A percentile compares a stretch with the other conserved stretches of the same genome.
Conservation (phyloP, 805 yeast genomes). For the Candida ulmi region DNA sequence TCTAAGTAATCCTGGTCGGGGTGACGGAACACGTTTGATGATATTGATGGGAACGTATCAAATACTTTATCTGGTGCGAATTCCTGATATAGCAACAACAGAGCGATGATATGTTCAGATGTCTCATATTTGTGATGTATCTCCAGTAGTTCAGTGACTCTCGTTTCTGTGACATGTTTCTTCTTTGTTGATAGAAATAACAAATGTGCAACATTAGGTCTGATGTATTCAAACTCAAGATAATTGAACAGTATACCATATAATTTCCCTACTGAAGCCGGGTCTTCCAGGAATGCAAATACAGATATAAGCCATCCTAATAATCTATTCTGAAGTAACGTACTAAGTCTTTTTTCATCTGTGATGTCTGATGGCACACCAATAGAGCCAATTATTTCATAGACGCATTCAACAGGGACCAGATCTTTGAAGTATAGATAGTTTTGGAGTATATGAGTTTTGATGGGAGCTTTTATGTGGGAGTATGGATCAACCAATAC, state of each 20-base stretch:
- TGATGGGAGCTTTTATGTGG: neutral
- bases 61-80: constrained; percentile 19
- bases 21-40: constrained; percentile 21
- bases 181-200: constrained; percentile 27
- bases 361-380: constrained; percentile 23
- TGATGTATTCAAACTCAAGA: constrained; percentile 30
- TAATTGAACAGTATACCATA: constrained; percentile 28
- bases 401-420: constrained; percentile 20
- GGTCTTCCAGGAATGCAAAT: constrained; percentile 18
- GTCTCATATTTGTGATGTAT: constrained; percentile 16
- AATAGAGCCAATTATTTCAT: constrained; percentile 23
- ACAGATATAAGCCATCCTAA: constrained; percentile 31
- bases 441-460: constrained; percentile 19
- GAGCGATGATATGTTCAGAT: constrained; percentile 16
- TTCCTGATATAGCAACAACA: constrained; percentile 19
- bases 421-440: constrained; percentile 25
- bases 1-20: constrained; percentile 12
- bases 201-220: constrained; percentile 28
- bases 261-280: constrained; percentile 10
- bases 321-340: constrained; percentile 22
- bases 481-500: constrained; percentile 7
- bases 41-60: constrained; percentile 20
- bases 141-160: constrained; percentile 20
- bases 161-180: constrained; percentile 25
- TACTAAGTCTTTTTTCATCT: constrained; percentile 16